A percentile compares a stretch with the other conserved stretches of the same genome.
Conservation (phyloP, 2,329 filamentous ascomycete genomes). For the Ceratocystis harringtonii region DNA sequence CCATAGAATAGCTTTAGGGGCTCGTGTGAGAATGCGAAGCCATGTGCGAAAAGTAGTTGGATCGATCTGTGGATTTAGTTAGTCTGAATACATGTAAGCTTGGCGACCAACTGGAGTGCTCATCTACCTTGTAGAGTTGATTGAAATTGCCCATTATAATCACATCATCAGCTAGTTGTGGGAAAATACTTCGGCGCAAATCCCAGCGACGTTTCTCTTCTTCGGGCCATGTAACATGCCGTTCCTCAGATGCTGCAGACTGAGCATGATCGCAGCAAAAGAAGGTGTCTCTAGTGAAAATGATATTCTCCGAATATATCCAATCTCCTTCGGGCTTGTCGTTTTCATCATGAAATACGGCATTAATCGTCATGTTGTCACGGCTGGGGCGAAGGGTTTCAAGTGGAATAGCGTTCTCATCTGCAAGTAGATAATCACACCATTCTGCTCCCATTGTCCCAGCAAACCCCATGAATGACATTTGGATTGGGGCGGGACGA, state of each 20-base stretch:
- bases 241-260: constrained; percentile 60
- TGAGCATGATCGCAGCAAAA: constrained; percentile 97
- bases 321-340: constrained; percentile 59
- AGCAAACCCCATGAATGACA: constrained; percentile 99
- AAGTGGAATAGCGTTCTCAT: constrained; percentile 69
- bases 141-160: constrained; percentile 98
- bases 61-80: constrained; percentile 55
- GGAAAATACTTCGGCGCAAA: constrained; percentile 89
- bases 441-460: constrained; percentile 92
- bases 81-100: neutral
- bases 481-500: constrained; percentile 84
- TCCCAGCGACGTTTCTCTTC: constrained; percentile 72
- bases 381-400: constrained; percentile 69
- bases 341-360: constrained; percentile 51
- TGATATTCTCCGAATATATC: constrained; percentile 94
- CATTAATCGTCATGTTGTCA: constrained; percentile 57
- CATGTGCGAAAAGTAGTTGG: constrained; percentile 91
- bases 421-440: constrained; percentile 94
- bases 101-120: neutral
- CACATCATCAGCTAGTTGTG: constrained; percentile 60
- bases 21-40: constrained; percentile 73
- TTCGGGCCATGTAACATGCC: constrained; percentile 59
- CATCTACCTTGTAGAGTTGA: constrained; percentile 82
- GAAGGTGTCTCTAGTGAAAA: constrained; percentile 88
- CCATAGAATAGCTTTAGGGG: constrained; percentile 86